A percentile compares a stretch with the other conserved stretches of the same genome.
Evolutionary conservation across 2,329 filamentous ascomycete genomes (phyloP).

Genomic region (Fusarium nurragi): DNA sequence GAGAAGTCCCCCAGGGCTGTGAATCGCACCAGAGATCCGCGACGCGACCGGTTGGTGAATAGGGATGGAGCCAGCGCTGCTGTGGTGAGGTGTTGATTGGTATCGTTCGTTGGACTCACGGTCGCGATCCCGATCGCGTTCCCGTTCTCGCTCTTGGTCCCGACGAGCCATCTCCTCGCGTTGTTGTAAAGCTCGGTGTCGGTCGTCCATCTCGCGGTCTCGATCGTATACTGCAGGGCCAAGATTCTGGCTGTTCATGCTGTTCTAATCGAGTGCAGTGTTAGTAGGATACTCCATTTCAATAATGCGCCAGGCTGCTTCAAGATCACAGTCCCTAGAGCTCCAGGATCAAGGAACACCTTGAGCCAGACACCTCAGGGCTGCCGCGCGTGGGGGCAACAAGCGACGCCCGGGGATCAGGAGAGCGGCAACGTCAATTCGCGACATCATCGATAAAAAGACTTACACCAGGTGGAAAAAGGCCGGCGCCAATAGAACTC

Average conservation of each 20-base stretch:
- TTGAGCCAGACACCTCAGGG: not conserved
- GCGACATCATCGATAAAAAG: slow-evolving; percentile 40
- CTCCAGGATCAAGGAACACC: not conserved
- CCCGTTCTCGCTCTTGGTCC: slow-evolving; percentile 58
- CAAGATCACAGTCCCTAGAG: not conserved
- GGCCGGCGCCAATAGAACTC: slow-evolving; percentile 46
- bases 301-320: not conserved
- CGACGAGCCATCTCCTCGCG: slow-evolving; percentile 59
- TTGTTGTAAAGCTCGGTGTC: slow-evolving; percentile 58
- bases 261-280: slow-evolving; percentile 34
- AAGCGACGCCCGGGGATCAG: slow-evolving; percentile 38
- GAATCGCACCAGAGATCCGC: slow-evolving; percentile 81
- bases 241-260: slow-evolving; percentile 60
- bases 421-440: slow-evolving; percentile 37
- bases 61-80: slow-evolving; percentile 85
- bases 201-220: slow-evolving; percentile 60
- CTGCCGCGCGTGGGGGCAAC: slow-evolving; percentile 7
- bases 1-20: slow-evolving; percentile 90
- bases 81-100: slow-evolving; percentile 79
- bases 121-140: slow-evolving; percentile 64
- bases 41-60: slow-evolving; percentile 95
- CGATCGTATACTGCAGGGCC: slow-evolving; percentile 57
- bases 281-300: slow-evolving; percentile 24
- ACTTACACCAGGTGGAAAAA: slow-evolving; percentile 51
- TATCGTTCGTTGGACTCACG: slow-evolving; percentile 72